Base-by-base conservation (phyloP, 2,329 filamentous ascomycete species). In the Talaromyces sp. region DNA sequence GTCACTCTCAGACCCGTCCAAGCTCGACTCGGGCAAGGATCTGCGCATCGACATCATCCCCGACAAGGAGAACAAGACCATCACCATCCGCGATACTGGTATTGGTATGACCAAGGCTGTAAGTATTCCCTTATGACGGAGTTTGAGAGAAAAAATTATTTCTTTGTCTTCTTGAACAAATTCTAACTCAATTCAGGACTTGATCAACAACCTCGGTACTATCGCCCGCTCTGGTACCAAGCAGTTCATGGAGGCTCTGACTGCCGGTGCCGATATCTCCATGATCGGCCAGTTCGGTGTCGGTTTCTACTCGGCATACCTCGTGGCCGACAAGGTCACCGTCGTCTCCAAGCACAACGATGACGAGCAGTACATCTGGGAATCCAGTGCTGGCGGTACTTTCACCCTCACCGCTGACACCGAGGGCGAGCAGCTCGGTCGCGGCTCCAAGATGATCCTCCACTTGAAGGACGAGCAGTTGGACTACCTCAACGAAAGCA, bases 271-370 rank as follows among this genome's bases (percentile, higher is more conserved):
- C 77, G 94, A 99, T 81, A 94, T 99, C 70, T 97, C 94, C 82
- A 97, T 99, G 94, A 99, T 99, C 79, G 94, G 94, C 76, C 94
- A 99, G 84, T 99, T 99, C 80, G 94, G 94, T 95, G 94, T 99
- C 73, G 94, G 94, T 89, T 99, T 99, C 91, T 99, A 99, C 88
- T 97, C 94, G 65, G 94, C 94, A 75, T 99, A 99, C 87, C 92
- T 99, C 63, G 94, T 99, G 70, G 94, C 94, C 78, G 94, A 99
- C 85, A 88, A 87, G 72, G 94, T 99, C 71, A 92, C 88, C 69
- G 92, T 99, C 77, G 75, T 96, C 79, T 97, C 94, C 74, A 99
- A 97, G 88, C 85, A 97, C 90, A 99, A 99, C 78, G 94, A 99
- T 81, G 94, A 99, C 74, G 94, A 99, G 86, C 94, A 99, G 85